Percentiles rank a stretch among this genome's conserved stretches.
Evolutionary conservation across 2,329 filamentous ascomycete species (phyloP).

Genomic region (Cercospora sp.): DNA sequence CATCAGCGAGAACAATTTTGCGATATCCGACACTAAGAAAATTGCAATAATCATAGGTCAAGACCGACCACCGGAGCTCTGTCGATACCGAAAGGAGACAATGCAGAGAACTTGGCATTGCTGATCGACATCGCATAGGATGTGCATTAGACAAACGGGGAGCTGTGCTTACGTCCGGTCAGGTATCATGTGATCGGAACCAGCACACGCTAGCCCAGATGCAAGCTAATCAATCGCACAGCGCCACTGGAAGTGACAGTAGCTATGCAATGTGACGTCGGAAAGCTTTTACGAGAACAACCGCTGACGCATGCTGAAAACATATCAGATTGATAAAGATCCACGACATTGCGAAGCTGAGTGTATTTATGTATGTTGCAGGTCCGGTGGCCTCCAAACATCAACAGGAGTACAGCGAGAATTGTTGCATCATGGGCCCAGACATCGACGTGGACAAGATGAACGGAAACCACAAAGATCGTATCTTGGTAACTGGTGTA

Average conservation of each 20-base stretch:
- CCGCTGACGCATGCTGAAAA: background rate
- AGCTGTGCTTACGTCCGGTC: background rate
- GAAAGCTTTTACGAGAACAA: background rate
- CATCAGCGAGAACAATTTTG: background rate
- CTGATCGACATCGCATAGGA: background rate
- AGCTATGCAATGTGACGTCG: background rate
- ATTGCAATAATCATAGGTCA: background rate
- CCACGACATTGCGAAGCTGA: background rate
- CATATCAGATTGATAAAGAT: background rate
- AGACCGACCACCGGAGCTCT: background rate
- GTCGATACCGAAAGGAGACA: background rate
- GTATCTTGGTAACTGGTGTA: constrained; percentile 2
- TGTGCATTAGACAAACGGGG: background rate
- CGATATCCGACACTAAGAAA: background rate
- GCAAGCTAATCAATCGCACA: background rate
- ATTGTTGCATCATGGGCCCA: background rate
- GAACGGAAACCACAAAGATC: background rate
- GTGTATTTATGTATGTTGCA: background rate
- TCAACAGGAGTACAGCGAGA: background rate
- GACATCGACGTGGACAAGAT: background rate
- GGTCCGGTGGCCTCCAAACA: background rate
- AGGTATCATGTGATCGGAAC: background rate
- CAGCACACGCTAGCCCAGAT: background rate
- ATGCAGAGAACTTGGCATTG: background rate
- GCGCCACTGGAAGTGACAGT: background rate